Evolutionary conservation across 768 basidiomycete species (phyloP).

Genomic region (Clitopilus passeckerianus): DNA sequence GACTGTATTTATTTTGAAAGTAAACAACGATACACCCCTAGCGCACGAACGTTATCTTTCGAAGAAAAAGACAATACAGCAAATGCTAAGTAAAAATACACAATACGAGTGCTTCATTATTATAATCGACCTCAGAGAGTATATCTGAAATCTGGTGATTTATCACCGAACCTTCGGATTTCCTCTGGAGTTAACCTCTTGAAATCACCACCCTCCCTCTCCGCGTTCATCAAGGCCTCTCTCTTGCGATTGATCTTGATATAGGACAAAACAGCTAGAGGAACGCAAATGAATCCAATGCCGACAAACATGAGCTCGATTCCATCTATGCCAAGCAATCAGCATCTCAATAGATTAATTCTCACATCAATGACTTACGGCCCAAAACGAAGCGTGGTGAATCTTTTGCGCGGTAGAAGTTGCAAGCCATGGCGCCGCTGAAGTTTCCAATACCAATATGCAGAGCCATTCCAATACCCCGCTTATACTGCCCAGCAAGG

Average conservation of each 20-base stretch:
- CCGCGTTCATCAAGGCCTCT: slow-evolving; percentile 29
- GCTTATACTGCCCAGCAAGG: slow-evolving; percentile 65
- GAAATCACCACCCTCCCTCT: slow-evolving; percentile 23
- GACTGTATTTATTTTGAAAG: neutral
- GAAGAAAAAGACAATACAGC: too few species aligned
- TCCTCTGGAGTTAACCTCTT: slow-evolving; percentile 29
- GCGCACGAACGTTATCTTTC: too few species aligned
- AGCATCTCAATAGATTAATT: neutral
- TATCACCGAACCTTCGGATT: slow-evolving; percentile 46
- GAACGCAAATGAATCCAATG: slow-evolving; percentile 52
- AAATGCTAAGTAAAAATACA: neutral
- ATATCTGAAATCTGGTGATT: slow-evolving; percentile 61
- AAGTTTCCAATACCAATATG: slow-evolving; percentile 70
- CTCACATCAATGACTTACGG: slow-evolving; percentile 35
- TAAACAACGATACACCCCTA: too few species aligned
- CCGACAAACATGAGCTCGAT: slow-evolving; percentile 66
- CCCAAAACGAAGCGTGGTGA: slow-evolving; percentile 58
- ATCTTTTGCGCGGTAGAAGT: slow-evolving; percentile 57
- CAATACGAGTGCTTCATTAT: neutral
- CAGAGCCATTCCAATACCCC: slow-evolving; percentile 61
- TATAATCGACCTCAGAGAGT: slow-evolving; percentile 19
- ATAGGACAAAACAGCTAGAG: slow-evolving; percentile 45
- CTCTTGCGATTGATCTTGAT: slow-evolving; percentile 50
- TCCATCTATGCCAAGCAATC: slow-evolving; percentile 34
- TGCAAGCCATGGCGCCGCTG: slow-evolving; percentile 57